Conservation (phyloP, 2,329 filamentous ascomycete species). For the Pseudogymnoascus sp. region DNA sequence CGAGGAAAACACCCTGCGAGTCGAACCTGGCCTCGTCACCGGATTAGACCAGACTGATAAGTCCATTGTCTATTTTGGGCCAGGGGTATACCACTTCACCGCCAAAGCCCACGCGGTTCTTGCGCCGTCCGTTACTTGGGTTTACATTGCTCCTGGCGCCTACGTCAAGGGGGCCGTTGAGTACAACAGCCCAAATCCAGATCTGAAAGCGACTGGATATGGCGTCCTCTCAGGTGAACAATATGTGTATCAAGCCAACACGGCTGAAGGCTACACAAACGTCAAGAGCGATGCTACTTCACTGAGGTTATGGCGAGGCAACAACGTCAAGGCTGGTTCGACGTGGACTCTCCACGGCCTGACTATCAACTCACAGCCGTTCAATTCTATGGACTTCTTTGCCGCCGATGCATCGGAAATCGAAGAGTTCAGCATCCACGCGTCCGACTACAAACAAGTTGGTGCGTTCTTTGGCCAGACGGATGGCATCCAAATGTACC, state of each 20-base stretch:
- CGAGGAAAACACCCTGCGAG: conserved; percentile 17
- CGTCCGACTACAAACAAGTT: conserved; percentile 34
- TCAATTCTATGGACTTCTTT: conserved; percentile 33
- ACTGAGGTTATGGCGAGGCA: conserved; percentile 29
- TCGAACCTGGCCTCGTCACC: conserved; percentile 23
- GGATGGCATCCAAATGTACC: conserved; percentile 32
- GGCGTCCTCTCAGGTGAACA: conserved; percentile 34
- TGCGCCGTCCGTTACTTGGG: conserved; percentile 12
- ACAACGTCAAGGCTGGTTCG: conserved; percentile 20
- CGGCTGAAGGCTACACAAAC: conserved; percentile 25
- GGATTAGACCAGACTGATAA: conserved; percentile 15
- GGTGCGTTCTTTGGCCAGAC: conserved; percentile 34
- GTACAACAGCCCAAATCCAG: conserved; percentile 22
- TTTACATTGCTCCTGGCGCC: conserved; percentile 29
- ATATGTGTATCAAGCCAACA: conserved; percentile 34
- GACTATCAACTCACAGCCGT: conserved; percentile 31
- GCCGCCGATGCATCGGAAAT: conserved; percentile 14
- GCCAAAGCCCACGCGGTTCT: conserved; percentile 18
- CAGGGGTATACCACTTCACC: conserved; percentile 23
- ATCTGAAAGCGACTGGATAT: conserved; percentile 30
- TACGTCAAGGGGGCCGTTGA: conserved; percentile 34
- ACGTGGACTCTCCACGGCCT: conserved; percentile 25
- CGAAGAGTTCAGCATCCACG: conserved; percentile 22
- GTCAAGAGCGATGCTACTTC: conserved; percentile 26
- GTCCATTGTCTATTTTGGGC: conserved; percentile 21